Percentiles rank a stretch among this genome's conserved stretches.
Evolutionary conservation across 176 grass and related monocot genomes (phyloP).

Genomic region (Triticum urartu): DNA sequence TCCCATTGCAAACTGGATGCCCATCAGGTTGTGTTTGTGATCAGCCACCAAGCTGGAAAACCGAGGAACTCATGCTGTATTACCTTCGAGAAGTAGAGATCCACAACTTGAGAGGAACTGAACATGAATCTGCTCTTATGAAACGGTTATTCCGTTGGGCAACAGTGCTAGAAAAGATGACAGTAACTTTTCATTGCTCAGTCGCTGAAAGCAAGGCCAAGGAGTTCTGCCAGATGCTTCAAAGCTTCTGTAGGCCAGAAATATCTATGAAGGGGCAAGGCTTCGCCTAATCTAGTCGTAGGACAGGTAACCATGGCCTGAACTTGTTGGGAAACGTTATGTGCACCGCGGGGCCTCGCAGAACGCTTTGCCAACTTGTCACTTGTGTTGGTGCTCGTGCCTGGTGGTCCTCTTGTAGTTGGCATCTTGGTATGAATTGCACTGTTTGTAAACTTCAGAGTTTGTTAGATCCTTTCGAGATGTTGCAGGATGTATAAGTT

Average conservation of each 20-base stretch:
- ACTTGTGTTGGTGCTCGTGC: not conserved
- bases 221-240: not conserved
- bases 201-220: not conserved
- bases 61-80: not conserved
- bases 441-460: too few relatives aligned
- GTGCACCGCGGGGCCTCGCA: too few relatives aligned
- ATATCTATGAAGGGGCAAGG: not conserved
- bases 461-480: too few relatives aligned
- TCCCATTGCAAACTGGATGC: not conserved
- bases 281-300: too few relatives aligned
- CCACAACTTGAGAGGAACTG: not conserved
- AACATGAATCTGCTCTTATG: slow-evolving; percentile 3
- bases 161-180: not conserved
- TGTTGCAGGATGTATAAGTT: too few relatives aligned
- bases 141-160: slow-evolving; percentile 13
- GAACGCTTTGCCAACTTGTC: not conserved
- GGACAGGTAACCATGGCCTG: too few relatives aligned
- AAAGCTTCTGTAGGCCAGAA: not conserved
- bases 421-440: not conserved
- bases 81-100: not conserved
- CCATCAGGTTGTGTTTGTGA: not conserved
- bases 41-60: not conserved
- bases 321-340: too few relatives aligned
- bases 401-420: not conserved
- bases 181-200: not conserved